Percentiles rank a stretch among this genome's conserved stretches.
Conservation (phyloP, 352 stramenopile genomes). For the Pythium dissimile region DNA sequence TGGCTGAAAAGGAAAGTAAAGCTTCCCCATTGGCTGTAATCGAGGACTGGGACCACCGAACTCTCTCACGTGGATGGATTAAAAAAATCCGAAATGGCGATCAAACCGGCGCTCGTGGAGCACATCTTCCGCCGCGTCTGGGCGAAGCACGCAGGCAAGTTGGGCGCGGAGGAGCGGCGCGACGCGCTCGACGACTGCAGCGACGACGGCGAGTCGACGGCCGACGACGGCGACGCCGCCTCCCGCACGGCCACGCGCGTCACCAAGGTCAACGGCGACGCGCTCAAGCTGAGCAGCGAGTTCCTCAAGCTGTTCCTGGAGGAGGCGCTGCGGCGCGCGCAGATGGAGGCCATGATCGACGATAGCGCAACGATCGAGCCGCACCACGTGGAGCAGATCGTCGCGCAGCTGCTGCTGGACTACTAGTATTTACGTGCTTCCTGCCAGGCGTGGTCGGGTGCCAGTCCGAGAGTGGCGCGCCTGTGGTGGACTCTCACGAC, state of each 20-base stretch:
- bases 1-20: neutral
- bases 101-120: constrained; percentile 67
- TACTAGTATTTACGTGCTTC: constrained; percentile 37
- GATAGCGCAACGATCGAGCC: constrained; percentile 68
- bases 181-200: constrained; percentile 28
- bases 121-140: constrained; percentile 71
- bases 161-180: constrained; percentile 16
- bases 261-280: constrained; percentile 71
- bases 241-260: constrained; percentile 27
- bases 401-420: constrained; percentile 77
- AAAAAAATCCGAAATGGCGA: too few species aligned
- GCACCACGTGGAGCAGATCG: constrained; percentile 75
- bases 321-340: constrained; percentile 68
- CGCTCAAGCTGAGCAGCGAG: constrained; percentile 73
- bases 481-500: constrained; percentile 24
- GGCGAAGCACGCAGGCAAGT: too few species aligned
- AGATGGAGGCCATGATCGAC: constrained; percentile 87
- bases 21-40: neutral
- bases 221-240: constrained; percentile 35
- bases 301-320: constrained; percentile 75
- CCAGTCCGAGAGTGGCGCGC: neutral
- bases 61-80: too few species aligned
- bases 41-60: too few species aligned
- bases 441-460: neutral
- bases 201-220: constrained; percentile 32